These are phyloP conservation scores for Eutypa lata DNA, from an alignment of 2,329 filamentous ascomycete species.

Conservation along the genomic window DNA sequence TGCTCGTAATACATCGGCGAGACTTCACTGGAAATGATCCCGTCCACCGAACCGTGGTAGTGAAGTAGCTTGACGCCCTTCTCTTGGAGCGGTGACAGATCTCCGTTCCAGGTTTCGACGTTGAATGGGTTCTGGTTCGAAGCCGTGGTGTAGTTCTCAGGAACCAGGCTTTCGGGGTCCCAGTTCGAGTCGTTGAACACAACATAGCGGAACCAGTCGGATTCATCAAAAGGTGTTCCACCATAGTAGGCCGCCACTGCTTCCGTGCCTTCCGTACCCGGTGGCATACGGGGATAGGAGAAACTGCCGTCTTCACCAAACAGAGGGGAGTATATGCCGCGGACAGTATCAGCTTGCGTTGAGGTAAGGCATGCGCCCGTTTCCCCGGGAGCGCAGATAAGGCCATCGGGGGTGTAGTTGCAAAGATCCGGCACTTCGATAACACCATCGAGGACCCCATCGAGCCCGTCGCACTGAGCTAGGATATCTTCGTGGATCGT, in stretches of 20 bases:
- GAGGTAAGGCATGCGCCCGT: constrained; percentile 4
- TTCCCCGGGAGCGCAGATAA: constrained; percentile 6
- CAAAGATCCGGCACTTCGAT: constrained; percentile 12
- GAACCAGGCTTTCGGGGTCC: constrained; percentile 34
- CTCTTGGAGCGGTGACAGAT: constrained; percentile 31
- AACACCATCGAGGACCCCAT: constrained; percentile 12
- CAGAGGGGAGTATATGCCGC: constrained; percentile 6
- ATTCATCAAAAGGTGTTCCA: constrained; percentile 38
- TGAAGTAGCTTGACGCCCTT: constrained; percentile 36
- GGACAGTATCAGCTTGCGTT: constrained; percentile 9
- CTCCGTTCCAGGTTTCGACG: constrained; percentile 29
- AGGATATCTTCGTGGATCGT: background rate
- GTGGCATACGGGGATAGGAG: constrained; percentile 50
- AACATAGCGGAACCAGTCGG: constrained; percentile 47
- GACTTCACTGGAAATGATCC: constrained; percentile 41
- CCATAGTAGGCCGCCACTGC: constrained; percentile 34
- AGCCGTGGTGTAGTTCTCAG: constrained; percentile 31
- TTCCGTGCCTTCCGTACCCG: constrained; percentile 38
- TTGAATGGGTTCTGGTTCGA: constrained; percentile 16
- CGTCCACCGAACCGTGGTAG: constrained; percentile 41
- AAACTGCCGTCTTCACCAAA: constrained; percentile 32
- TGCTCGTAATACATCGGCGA: constrained; percentile 45
- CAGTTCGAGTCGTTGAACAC: constrained; percentile 43
- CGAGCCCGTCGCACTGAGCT: constrained; percentile 10
- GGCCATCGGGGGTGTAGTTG: constrained; percentile 6